Conservation (phyloP, 2,329 filamentous ascomycete species). For the Cryphonectria parasitica region DNA sequence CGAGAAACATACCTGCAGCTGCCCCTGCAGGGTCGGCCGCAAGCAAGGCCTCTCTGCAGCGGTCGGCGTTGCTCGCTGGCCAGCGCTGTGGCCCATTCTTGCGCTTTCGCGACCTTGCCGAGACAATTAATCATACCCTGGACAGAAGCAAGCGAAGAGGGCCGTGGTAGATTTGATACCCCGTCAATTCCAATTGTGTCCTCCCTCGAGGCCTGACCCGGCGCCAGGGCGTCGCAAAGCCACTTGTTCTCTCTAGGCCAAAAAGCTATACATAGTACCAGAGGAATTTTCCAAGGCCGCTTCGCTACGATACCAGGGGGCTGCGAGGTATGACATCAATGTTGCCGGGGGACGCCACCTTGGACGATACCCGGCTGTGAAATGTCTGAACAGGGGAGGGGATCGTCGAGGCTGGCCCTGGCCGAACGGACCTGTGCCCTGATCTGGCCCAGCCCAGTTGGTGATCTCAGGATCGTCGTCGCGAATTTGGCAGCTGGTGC, state of each 20-base stretch:
- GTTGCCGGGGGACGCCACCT: not conserved
- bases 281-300: not conserved
- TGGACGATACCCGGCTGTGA: not conserved
- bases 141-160: not conserved
- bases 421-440: not conserved
- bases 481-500: not conserved
- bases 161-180: not conserved
- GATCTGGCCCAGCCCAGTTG: not conserved
- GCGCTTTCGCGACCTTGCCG: slow-evolving; percentile 5
- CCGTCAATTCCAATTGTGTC: not conserved
- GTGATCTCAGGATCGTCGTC: not conserved
- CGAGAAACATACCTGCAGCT: slow-evolving; percentile 18
- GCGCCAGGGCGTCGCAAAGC: not conserved
- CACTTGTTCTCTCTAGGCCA: not conserved
- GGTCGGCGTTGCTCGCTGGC: not conserved
- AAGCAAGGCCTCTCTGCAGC: slow-evolving; percentile 3
- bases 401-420: slow-evolving; percentile 5
- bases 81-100: not conserved
- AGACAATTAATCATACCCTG: slow-evolving; percentile 1
- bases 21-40: slow-evolving; percentile 22
- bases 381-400: not conserved
- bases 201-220: not conserved
- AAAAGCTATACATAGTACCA: not conserved
- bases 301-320: not conserved
- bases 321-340: slow-evolving; percentile 4